Conservation (phyloP, 768 basidiomycete genomes). For the Termitomyces sp. region DNA sequence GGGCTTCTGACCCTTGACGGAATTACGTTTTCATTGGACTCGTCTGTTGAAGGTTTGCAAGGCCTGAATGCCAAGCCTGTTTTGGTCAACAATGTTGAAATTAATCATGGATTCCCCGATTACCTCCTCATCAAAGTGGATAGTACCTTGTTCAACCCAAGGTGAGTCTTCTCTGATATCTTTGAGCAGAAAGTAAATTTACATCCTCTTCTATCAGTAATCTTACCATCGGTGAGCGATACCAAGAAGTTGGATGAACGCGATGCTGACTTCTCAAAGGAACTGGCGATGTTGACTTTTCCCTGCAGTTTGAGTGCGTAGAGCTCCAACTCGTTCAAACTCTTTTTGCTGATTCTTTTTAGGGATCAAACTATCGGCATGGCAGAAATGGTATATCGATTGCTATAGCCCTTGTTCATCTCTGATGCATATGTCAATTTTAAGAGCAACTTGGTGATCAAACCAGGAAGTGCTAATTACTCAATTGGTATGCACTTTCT, state of each 20-base stretch:
- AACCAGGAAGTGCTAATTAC: conserved; percentile 53
- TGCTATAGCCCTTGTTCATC: neutral
- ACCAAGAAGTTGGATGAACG: neutral
- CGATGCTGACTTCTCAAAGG: conserved; percentile 34
- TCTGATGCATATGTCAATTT: conserved; percentile 3
- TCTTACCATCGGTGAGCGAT: conserved; percentile 34
- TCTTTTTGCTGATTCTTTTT: neutral
- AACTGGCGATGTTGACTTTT: conserved; percentile 60
- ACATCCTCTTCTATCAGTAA: conserved; percentile 21
- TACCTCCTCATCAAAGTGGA: conserved; percentile 65
- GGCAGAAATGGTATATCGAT: conserved; percentile 44
- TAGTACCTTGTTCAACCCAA: conserved; percentile 61
- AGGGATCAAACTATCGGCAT: conserved; percentile 51
- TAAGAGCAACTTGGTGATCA: conserved; percentile 49
- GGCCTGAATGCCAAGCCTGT: conserved; percentile 57
- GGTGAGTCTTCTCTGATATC: conserved; percentile 25
- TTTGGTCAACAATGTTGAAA: conserved; percentile 53
- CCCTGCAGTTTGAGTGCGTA: conserved; percentile 48
- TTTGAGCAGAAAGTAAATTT: conserved; percentile 13
- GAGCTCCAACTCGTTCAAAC: neutral
- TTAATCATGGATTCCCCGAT: conserved; percentile 60
- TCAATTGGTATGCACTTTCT: conserved; percentile 40
- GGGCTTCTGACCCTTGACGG: conserved; percentile 52
- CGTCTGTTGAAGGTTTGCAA: conserved; percentile 57
- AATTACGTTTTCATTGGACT: conserved; percentile 56